phyloP scores from a whole-genome alignment of 1,284 basidiomycete genomes.

The Moniliophthora roreri region DNA sequence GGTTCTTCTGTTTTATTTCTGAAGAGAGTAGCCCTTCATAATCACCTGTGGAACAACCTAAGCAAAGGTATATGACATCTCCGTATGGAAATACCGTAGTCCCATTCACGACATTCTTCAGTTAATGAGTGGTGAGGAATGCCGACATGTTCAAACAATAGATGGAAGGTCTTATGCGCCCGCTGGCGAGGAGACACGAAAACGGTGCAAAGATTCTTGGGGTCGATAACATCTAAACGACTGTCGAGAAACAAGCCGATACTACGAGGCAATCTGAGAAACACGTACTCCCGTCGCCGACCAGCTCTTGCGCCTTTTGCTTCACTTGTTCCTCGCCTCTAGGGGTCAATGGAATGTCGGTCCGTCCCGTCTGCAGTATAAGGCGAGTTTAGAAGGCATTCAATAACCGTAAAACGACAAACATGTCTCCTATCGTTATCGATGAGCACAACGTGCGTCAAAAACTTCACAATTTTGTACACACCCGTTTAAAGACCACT shows the following conservation, averaged over 20 bases:
- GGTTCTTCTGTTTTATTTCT: constrained; percentile 71
- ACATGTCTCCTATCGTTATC: constrained; percentile 67
- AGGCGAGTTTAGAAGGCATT: neutral
- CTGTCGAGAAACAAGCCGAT: neutral
- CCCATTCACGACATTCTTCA: constrained; percentile 80
- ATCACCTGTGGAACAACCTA: constrained; percentile 42
- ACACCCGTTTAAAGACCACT: constrained; percentile 89
- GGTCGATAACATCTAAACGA: constrained; percentile 73
- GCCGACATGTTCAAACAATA: constrained; percentile 66
- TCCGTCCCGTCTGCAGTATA: constrained; percentile 73
- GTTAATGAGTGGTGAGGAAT: constrained; percentile 57
- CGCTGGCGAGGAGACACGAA: constrained; percentile 84
- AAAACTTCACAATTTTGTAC: constrained; percentile 24
- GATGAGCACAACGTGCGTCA: neutral
- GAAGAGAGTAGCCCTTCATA: constrained; percentile 81
- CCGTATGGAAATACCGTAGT: constrained; percentile 57
- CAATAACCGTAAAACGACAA: constrained; percentile 20
- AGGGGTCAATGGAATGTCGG: constrained; percentile 86
- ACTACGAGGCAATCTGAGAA: neutral
- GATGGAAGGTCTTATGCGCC: constrained; percentile 82
- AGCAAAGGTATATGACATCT: neutral
- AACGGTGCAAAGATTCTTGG: constrained; percentile 73
- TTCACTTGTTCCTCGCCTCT: constrained; percentile 77
- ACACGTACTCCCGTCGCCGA: constrained; percentile 75
- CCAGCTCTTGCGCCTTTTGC: constrained; percentile 62